These are phyloP conservation scores for Penicillium sp. DNA, from an alignment of 2,329 filamentous ascomycete species.

Conservation along the genomic window DNA sequence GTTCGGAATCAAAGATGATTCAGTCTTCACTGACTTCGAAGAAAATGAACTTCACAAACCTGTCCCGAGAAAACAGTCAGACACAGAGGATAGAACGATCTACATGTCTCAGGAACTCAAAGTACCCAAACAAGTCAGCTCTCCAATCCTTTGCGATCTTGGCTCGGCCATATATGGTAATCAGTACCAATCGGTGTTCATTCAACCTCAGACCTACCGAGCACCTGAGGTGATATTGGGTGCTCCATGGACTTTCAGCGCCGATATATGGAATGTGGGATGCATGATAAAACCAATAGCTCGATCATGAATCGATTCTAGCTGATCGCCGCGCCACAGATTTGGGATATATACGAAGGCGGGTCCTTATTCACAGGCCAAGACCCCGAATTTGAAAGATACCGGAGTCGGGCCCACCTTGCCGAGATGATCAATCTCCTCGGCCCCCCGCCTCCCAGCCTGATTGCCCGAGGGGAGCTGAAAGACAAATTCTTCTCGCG, in stretches of 20 bases:
- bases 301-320: not conserved
- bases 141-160: slow-evolving; percentile 52
- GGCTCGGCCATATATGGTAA: slow-evolving; percentile 47
- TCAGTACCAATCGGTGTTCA: slow-evolving; percentile 29
- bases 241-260: slow-evolving; percentile 47
- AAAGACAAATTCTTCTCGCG: not conserved
- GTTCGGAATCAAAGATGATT: slow-evolving; percentile 44
- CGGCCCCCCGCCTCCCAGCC: slow-evolving; percentile 36
- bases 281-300: slow-evolving; percentile 47
- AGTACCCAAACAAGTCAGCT: slow-evolving; percentile 34
- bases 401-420: slow-evolving; percentile 50
- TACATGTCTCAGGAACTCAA: slow-evolving; percentile 46
- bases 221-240: slow-evolving; percentile 51
- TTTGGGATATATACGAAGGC: slow-evolving; percentile 54
- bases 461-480: not conserved
- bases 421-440: slow-evolving; percentile 52
- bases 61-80: slow-evolving; percentile 45
- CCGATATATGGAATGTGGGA: slow-evolving; percentile 57
- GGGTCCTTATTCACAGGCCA: slow-evolving; percentile 46
- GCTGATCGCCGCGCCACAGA: slow-evolving; percentile 31
- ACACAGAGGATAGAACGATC: slow-evolving; percentile 37
- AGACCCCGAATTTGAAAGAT: slow-evolving; percentile 41
- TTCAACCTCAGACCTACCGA: slow-evolving; percentile 38
- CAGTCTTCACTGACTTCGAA: slow-evolving; percentile 44
- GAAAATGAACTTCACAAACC: slow-evolving; percentile 44